Percentiles rank a stretch among this genome's conserved stretches.
These are phyloP conservation scores for Monosporascus sp. DNA, from an alignment of 2,329 filamentous ascomycete genomes.

Conservation along the genomic window DNA sequence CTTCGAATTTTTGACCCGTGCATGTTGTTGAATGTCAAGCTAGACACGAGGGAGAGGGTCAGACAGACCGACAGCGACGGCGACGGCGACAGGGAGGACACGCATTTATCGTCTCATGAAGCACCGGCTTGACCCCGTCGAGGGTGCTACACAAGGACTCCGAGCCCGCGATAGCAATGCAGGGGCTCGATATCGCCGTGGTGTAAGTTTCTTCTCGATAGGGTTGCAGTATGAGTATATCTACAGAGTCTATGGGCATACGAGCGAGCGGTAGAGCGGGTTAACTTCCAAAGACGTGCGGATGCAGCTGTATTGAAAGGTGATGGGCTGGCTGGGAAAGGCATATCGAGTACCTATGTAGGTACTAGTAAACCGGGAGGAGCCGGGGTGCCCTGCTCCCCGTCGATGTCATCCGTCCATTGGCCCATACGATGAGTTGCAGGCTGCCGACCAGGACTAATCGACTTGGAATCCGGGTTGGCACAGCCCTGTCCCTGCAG, in stretches of 20 bases:
- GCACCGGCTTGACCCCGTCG: neutral
- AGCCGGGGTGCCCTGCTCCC: conserved; percentile 9
- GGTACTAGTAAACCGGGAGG: neutral
- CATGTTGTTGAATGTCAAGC: conserved; percentile 28
- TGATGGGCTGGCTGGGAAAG: neutral
- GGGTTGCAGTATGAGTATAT: neutral
- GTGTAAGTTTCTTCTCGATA: neutral
- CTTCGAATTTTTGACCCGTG: conserved; percentile 39
- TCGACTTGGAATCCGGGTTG: neutral
- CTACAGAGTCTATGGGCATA: neutral
- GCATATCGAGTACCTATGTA: neutral
- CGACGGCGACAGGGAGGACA: neutral
- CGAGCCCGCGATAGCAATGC: neutral
- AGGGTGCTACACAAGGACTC: neutral
- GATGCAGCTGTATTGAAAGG: neutral
- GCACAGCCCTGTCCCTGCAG: neutral
- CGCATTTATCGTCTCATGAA: neutral
- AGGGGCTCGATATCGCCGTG: too few species aligned
- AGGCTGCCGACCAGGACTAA: conserved; percentile 1
- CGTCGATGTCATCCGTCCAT: conserved; percentile 20
- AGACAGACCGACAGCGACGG: neutral
- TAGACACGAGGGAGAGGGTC: neutral
- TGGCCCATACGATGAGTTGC: conserved; percentile 13
- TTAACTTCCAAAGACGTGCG: neutral
- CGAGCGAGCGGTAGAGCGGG: neutral